A percentile compares a stretch with the other conserved stretches of the same genome.
These are phyloP conservation scores for Notholithocarpus densiflorus DNA, from an alignment of 306 rosid species.

Conservation along the genomic window DNA sequence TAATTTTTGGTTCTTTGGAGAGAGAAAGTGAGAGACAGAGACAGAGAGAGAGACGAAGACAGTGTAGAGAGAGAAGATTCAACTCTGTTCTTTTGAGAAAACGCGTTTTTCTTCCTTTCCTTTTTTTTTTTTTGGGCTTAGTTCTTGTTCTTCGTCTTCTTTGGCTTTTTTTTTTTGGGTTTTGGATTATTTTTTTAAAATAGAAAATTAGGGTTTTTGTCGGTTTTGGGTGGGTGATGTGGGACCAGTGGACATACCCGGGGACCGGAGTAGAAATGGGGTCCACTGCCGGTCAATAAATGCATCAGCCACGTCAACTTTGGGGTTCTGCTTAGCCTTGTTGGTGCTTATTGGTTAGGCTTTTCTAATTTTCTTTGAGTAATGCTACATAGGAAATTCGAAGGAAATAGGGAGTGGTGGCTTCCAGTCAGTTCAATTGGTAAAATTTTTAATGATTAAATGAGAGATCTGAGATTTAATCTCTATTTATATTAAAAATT, in stretches of 20 bases:
- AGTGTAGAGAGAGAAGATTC: constrained; percentile 35
- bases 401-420: no score
- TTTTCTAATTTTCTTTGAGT: not conserved
- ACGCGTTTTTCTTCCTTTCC: constrained; percentile 56
- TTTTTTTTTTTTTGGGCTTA: not conserved
- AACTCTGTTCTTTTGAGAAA: constrained; percentile 41
- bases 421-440: accelerated
- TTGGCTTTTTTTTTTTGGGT: not conserved
- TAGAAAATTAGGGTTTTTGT: constrained; percentile 3
- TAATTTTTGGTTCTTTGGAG: constrained; percentile 25
- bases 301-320: constrained; percentile 31
- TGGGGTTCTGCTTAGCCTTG: not conserved
- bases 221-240: constrained; percentile 21
- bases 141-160: not conserved
- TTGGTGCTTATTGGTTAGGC: constrained; percentile 10
- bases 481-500: accelerated
- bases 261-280: constrained; percentile 11
- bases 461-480: accelerated
- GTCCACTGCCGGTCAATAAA: constrained; percentile 39
- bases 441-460: accelerated
- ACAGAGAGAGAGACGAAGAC: not conserved
- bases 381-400: no score
- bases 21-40: not conserved
- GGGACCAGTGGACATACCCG: constrained; percentile 28
- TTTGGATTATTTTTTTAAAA: not conserved